Conservation (phyloP, 305 asterid species). For the Rubia occidens region DNA sequence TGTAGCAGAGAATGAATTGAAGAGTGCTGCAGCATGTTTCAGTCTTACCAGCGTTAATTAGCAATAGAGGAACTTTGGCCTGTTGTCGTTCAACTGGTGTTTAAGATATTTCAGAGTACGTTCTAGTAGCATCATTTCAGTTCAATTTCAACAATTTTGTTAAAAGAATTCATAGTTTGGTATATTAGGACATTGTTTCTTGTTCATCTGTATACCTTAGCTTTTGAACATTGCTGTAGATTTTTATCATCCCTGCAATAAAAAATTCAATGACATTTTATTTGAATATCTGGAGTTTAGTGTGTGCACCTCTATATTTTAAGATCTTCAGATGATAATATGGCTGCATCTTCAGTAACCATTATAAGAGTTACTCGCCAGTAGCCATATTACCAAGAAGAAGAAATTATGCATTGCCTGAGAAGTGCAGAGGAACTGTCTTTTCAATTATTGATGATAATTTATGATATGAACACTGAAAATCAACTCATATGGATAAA, state of each 20-base stretch:
- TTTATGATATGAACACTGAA: background rate
- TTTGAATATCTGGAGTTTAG: background rate
- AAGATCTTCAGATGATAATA: background rate
- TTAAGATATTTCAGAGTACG: slow-evolving; percentile 12
- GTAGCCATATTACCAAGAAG: background rate
- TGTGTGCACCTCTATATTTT: background rate
- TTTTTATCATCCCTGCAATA: background rate
- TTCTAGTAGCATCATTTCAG: background rate
- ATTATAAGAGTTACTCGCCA: background rate
- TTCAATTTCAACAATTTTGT: background rate
- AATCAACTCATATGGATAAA: background rate
- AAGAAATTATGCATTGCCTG: background rate
- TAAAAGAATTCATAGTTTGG: background rate
- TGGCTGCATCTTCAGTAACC: background rate
- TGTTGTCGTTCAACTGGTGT: slow-evolving; percentile 12
- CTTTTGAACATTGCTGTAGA: background rate
- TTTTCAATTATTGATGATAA: background rate
- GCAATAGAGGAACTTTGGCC: slow-evolving; percentile 17
- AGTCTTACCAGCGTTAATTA: slow-evolving; percentile 64
- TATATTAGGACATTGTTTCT: slow-evolving; percentile 1
- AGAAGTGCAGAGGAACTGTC: background rate
- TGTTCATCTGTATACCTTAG: slow-evolving; percentile 8
- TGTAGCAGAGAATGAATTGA: slow-evolving; percentile 61
- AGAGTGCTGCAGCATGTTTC: slow-evolving; percentile 71
- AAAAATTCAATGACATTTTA: background rate